Evolutionary conservation across 805 yeast species (phyloP), one percentile per base, ranked within the genome.

Genomic region (Saccharomycopsis javanensis): DNA sequence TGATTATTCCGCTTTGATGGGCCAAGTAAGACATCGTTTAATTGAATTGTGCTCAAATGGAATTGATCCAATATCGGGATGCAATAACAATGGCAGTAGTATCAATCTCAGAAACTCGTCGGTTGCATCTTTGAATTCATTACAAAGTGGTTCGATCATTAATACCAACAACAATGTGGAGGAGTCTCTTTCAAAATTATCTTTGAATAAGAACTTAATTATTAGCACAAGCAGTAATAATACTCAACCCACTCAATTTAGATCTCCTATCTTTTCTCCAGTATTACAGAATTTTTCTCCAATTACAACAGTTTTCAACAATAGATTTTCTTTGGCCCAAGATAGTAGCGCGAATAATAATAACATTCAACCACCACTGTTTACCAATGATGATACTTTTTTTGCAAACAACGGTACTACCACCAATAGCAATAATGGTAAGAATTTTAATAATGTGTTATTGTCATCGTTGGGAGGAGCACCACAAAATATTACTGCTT

Each of bases 11-110:
- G 42, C 34, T 3, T 51, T 51, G 34, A 27, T 75, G 18, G 67
- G 72, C 7, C 62, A 69, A 38, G 71, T 74, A n/a, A 70, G 77
- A 61, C 73, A 71, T 55, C 68, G 69, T 50, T 61, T 75, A 23
- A 66, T 71, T 23, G 64, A 64, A 33, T 16, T 57, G 13, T 58
- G 61, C 28, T 45, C 51, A 18, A 42, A 42, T 42, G 48, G 48
- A 8, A 42, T 42, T 5, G 48, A 42, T 42, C 48, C 48, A 20
- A 34, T 18, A 5, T 30, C 23, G 15, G 50, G 50, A 7, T 56
- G 53, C 20, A 50, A 33, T n/a, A 31, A 54, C 20, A 48, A 42
- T 42, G 28, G 28, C 5, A 52, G 51, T 23, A n/a, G 38, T 25
- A 20, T 15, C 25, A 55, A 55, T 18, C 25, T 30, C 16, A 35